Base-by-base conservation (phyloP, 352 stramenopile species). In the Thraustochytrium sp. region DNA sequence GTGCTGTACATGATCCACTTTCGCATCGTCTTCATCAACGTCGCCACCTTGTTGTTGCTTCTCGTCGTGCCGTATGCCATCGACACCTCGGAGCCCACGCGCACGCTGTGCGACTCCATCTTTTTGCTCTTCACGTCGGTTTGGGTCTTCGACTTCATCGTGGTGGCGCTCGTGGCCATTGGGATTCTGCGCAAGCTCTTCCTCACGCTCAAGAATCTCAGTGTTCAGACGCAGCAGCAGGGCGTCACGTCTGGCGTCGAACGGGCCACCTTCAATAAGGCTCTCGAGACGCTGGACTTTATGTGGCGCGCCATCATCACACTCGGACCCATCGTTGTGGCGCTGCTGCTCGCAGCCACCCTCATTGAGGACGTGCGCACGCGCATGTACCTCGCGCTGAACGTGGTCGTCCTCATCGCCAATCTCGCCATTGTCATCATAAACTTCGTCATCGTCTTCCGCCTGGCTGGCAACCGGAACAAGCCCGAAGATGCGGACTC, bases 161-260 rank as follows among this genome's bases (percentile, higher is more conserved):
- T 64, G 13, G 23, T 13, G 13, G 46, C 48, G 42, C 31, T 63
- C 26, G 18, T 80, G 63, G 9, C 63, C 13, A 21, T 16, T 8
- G 21, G 51, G 5, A 72, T 80, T 31, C 46, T 80, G 13, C 53
- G 29, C 31, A 80, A 80, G 68, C 68, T 80, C 42, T 80, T 80
- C 68, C 29, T 38, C 26, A 46, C 31, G 51, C 68, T 80, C 37
- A 31, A 40, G 37, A 34, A 13, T 2, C 68, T 80, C 23, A 80
- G 68, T 31, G 37, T 75, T 18, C 3, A 72, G 36, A 44, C 68
- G 18, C n/a, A 31, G 34, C 4, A 46, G 53, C 31, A 51, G 18
- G 68, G 68, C 26, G 31, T 80, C 23, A 80, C 68, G 13, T 44
- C 23, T 18, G 68, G 68, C 9, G 40, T 23, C 26, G 68, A 80